phyloP scores from a whole-genome alignment of 768 basidiomycete genomes.

The Hypholoma fasciculare region DNA sequence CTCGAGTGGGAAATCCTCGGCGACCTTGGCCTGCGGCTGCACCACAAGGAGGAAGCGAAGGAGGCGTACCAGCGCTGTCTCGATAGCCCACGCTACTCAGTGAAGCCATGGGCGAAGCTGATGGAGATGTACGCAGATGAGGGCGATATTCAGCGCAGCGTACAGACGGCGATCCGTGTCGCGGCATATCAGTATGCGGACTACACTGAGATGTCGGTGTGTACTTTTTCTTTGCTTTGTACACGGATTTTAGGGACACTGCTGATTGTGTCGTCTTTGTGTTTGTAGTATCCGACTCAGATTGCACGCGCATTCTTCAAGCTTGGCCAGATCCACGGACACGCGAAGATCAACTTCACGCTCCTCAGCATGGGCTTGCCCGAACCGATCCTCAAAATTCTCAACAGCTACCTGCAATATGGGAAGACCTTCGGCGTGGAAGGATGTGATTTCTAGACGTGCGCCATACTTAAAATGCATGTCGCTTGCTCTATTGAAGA shows the following conservation, averaged over 20 bases:
- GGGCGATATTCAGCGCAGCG: conserved; percentile 85
- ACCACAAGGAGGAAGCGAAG: conserved; percentile 98
- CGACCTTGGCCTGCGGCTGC: conserved; percentile 88
- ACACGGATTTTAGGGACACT: neutral
- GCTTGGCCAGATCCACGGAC: conserved; percentile 89
- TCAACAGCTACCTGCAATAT: conserved; percentile 90
- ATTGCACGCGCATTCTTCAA: conserved; percentile 93
- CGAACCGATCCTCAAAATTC: conserved; percentile 85
- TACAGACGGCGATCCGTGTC: conserved; percentile 91
- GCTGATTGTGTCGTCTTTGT: conserved; percentile 6
- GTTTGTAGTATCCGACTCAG: conserved; percentile 77
- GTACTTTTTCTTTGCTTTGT: conserved; percentile 28
- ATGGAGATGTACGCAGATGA: conserved; percentile 98
- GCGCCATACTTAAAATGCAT: too few relatives aligned
- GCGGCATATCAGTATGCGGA: conserved; percentile 92
- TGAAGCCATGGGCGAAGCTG: conserved; percentile 91
- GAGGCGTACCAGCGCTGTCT: conserved; percentile 96
- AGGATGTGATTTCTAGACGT: conserved; percentile 69
- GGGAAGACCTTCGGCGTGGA: conserved; percentile 88
- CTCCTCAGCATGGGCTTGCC: conserved; percentile 93
- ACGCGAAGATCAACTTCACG: conserved; percentile 92
- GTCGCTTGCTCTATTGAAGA: too few relatives aligned
- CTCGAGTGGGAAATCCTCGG: conserved; percentile 98
- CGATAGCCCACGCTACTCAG: conserved; percentile 81
- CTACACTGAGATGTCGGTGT: conserved; percentile 85